phyloP scores from a whole-genome alignment of 345 rosid species.

The Excoecaria cochinchinensis region DNA sequence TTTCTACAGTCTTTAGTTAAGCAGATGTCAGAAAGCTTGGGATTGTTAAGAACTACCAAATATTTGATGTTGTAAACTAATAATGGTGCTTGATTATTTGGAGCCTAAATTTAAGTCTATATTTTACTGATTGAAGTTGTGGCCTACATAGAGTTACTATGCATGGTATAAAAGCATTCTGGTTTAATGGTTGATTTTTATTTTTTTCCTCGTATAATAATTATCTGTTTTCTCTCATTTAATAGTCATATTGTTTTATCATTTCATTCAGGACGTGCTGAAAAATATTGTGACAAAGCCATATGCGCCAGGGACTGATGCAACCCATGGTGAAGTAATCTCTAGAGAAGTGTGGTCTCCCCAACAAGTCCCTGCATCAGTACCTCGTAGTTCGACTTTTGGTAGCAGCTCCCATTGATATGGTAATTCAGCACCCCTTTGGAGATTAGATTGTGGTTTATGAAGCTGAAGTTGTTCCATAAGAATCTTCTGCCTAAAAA shows the following conservation, averaged over 20 bases:
- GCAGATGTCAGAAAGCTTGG: not conserved
- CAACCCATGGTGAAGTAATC: slow-evolving; percentile 36
- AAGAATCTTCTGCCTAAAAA: not conserved
- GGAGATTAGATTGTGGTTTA: not conserved
- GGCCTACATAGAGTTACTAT: not conserved
- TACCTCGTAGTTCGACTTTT: slow-evolving; percentile 55
- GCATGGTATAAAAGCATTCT: not conserved
- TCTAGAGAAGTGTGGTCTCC: slow-evolving; percentile 58
- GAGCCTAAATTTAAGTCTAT: not conserved
- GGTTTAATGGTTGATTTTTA: not conserved
- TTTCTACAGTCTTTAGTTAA: not conserved
- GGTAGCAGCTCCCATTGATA: slow-evolving; percentile 48
- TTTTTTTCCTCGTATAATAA: too few species aligned
- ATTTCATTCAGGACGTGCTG: slow-evolving; percentile 55
- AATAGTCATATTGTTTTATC: not conserved
- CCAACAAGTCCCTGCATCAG: slow-evolving; percentile 50
- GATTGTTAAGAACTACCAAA: not conserved
- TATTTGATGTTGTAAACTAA: not conserved
- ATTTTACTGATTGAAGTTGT: not conserved
- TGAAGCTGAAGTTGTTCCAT: not conserved
- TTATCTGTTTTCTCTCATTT: too few species aligned
- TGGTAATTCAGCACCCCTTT: not conserved
- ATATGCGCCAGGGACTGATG: slow-evolving; percentile 56
- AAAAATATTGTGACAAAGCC: slow-evolving; percentile 80
- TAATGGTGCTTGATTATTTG: not conserved